Base-by-base conservation (phyloP, 2,329 filamentous ascomycete genomes). In the Colletotrichum spinosum region DNA sequence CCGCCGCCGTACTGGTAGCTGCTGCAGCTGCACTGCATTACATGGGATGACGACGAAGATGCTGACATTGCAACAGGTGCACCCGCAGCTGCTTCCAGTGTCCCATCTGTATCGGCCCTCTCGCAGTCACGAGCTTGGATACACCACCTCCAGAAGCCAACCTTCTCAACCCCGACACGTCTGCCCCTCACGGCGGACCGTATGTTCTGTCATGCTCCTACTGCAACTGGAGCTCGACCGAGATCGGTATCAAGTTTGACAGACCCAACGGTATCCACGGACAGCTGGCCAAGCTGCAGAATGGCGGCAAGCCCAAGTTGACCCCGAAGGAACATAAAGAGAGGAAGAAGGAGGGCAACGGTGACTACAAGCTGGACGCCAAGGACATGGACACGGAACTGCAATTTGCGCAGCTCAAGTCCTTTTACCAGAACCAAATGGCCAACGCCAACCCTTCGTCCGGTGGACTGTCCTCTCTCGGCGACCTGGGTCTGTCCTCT, bases 1-100 rank as follows among this genome's bases (percentile, higher is more conserved):
- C 77, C 12, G 44, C 15, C 4, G 11, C 17, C 15, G 12, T n/a
- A 8, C 15, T 17, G 25, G 25, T 25, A 25, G 25, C 25, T 25
- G 4, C 25, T 25, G 25, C 25, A 25, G 25, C 25, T 25, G 4
- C 25, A 25, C 3, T 25, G 25, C 25, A 25, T 1, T 25, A 25
- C 25, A 25, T 25, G 35, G 12, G 38, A 52, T n/a, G 53, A 55
- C 38, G 42, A 45, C 12, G 44, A 15, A 15, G 11, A 15, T 50
- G 35, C 65, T 69, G 35, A 69, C 9, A 38, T 39, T 15, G 38
- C 13, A 56, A 35, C 67, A 95, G 94, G 75, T 97, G 96, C 76
- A 95, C 93, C 15, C 87, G 96, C 70, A 97, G 94, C 75, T 99
- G 96, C 79, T 98, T 96, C 81, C 93, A 97, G 75, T 99, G 96